Percentiles rank a stretch among this genome's conserved stretches.
Conservation (phyloP, 148 eudicot species). For the Amaranthus palmeri region DNA sequence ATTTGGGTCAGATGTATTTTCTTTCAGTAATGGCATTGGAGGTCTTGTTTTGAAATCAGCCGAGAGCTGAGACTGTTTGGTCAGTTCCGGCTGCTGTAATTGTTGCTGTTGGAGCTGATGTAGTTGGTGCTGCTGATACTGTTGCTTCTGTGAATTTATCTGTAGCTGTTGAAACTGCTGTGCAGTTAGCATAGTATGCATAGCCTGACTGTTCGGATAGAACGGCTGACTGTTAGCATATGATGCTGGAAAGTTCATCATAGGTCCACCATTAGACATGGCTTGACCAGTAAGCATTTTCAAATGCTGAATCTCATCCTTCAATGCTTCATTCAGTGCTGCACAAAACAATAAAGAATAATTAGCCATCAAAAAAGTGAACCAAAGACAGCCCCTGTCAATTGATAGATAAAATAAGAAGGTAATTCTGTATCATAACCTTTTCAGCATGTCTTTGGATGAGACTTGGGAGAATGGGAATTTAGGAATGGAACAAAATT, state of each 20-base stretch:
- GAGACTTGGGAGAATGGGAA: too few species aligned
- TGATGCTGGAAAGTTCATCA: conserved; percentile 61
- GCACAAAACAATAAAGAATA: neutral
- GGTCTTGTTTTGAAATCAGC: conserved; percentile 39
- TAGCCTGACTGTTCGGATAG: conserved; percentile 51
- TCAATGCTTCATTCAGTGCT: conserved; percentile 87
- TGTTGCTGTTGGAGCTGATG: conserved; percentile 39
- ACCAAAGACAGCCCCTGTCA: neutral
- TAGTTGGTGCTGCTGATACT: conserved; percentile 38
- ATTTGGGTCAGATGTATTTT: conserved; percentile 32
- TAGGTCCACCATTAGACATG: conserved; percentile 60
- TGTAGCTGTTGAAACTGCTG: conserved; percentile 95
- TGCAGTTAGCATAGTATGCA: conserved; percentile 72
- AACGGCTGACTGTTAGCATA: conserved; percentile 56
- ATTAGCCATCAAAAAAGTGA: neutral
- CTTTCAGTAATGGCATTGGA: conserved; percentile 33
- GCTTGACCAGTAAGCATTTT: conserved; percentile 80
- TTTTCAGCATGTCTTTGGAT: too few species aligned
- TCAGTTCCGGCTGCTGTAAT: conserved; percentile 22
- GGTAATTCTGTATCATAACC: neutral
- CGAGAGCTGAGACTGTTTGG: conserved; percentile 27
- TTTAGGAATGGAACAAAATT: too few species aligned
- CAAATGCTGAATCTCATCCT: conserved; percentile 91
- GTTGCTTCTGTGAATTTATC: conserved; percentile 82
- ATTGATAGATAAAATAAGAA: neutral